These are phyloP conservation scores for Aspergillus indologenus DNA, from an alignment of 495 filamentous ascomycete species.

Conservation along the genomic window DNA sequence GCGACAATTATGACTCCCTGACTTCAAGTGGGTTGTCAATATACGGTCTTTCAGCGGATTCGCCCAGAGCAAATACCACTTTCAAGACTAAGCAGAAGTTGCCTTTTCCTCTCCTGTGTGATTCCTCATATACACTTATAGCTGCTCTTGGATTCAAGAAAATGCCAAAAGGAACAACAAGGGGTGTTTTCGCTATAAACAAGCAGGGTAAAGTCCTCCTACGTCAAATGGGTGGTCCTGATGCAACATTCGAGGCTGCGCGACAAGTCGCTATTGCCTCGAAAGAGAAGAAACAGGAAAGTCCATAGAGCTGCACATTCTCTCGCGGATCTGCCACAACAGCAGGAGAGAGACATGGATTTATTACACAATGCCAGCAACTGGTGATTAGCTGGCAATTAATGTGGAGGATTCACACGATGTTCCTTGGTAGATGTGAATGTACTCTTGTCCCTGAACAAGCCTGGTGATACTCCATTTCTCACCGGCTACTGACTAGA, in stretches of 20 bases:
- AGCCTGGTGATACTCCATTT: no score
- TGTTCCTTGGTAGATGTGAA: background rate
- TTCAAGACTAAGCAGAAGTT: conserved; percentile 87
- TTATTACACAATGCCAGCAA: background rate
- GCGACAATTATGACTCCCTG: conserved; percentile 73
- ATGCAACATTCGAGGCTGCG: conserved; percentile 47
- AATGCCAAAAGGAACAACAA: conserved; percentile 65
- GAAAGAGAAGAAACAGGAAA: background rate
- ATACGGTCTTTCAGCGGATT: conserved; percentile 85
- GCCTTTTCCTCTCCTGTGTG: conserved; percentile 86
- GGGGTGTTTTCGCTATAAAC: conserved; percentile 84
- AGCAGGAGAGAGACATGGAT: background rate
- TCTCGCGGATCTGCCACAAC: no score
- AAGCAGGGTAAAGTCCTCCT: conserved; percentile 56
- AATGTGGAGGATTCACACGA: background rate
- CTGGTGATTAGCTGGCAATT: background rate
- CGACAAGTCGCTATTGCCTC: conserved; percentile 30
- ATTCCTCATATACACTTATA: conserved; percentile 68
- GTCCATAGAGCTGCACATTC: background rate
- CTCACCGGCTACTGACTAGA: no score
- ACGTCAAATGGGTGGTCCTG: conserved; percentile 43
- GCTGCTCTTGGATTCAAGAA: conserved; percentile 75
- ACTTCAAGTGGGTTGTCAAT: conserved; percentile 79
- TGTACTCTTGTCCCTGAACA: background rate
- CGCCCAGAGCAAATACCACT: conserved; percentile 81